Conservation (phyloP, 495 filamentous ascomycete species). For the Penicillium alfredii region DNA sequence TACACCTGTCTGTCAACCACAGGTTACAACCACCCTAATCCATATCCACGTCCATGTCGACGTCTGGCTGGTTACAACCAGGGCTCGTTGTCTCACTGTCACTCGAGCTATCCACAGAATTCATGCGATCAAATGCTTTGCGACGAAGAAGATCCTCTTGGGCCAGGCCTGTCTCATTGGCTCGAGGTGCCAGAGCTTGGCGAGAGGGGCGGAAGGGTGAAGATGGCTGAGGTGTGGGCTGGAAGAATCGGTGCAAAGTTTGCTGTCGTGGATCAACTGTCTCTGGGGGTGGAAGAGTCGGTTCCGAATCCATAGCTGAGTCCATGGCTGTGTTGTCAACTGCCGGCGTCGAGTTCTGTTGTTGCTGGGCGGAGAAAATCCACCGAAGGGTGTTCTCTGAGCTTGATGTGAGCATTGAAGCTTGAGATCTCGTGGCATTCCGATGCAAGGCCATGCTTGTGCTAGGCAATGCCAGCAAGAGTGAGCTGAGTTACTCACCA, state of each 20-base stretch:
- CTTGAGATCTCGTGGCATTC: background rate
- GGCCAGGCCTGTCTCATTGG: slow-evolving; percentile 16
- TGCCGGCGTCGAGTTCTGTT: slow-evolving; percentile 14
- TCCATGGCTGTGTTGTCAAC: slow-evolving; percentile 14
- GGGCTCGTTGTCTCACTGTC: slow-evolving; percentile 22
- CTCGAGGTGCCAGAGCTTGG: slow-evolving; percentile 24
- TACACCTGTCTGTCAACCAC: no score
- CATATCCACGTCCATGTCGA: slow-evolving; percentile 37
- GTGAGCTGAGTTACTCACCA: slow-evolving; percentile 24
- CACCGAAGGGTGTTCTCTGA: slow-evolving; percentile 43
- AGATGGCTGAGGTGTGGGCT: slow-evolving; percentile 22
- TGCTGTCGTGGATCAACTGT: slow-evolving; percentile 41
- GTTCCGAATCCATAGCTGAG: slow-evolving; percentile 25
- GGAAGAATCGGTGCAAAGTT: slow-evolving; percentile 40
- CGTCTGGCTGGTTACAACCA: slow-evolving; percentile 13
- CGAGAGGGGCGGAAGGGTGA: slow-evolving; percentile 22
- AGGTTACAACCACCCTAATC: slow-evolving; percentile 27
- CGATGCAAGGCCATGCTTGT: no score
- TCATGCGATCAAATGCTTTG: slow-evolving; percentile 15
- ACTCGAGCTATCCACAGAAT: slow-evolving; percentile 12
- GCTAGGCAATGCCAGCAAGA: slow-evolving; percentile 1
- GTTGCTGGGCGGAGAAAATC: slow-evolving; percentile 40
- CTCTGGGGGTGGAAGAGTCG: slow-evolving; percentile 18
- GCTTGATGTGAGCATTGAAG: slow-evolving; percentile 10
- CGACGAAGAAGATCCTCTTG: slow-evolving; percentile 15